Evolutionary conservation across 169 alveolate species (phyloP), one percentile per base, ranked within the genome.

Genomic region (Eimeria brunetti): DNA sequence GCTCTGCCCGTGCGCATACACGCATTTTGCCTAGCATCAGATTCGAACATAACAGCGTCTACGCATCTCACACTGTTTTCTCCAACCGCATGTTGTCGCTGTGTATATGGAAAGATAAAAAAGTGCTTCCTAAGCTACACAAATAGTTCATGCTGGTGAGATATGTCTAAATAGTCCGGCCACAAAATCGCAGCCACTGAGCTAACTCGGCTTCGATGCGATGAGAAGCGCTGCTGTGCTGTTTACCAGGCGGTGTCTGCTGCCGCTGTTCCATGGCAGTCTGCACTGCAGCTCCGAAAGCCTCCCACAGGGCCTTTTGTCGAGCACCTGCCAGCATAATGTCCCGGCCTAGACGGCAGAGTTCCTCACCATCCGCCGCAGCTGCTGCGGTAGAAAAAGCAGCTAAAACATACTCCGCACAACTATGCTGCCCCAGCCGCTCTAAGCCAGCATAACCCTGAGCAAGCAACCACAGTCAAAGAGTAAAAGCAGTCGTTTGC

Each of bases 111-210:
- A 69, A 12, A 60, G 14, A 67, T 0, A 30, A n/a, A 8, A 9
- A n/a, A 18, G 44, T 36, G n/a, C 51, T 30, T 69, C n/a, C 9
- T 30, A 69, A 36, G 30, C 0, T 69, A 24, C 9, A 51, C 80
- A 69, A 12, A 30, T 14, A 33, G 9, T 33, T 36, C 51, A 78
- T 27, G 49, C 64, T 12, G 90, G 76, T 83, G 30, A 12, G 51
- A 30, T n/a, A 46, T 20, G 73, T 41, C 49, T 85, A 62, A 24
- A 14, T 18, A 7, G 69, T 44, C 8, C 92, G 92, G 64, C 92
- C 92, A 62, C 81, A 85, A 85, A 85, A 85, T 69, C 80, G 92
- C 81, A 85, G 80, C 81, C 78, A 85, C 46, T 62, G 92, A 58
- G 11, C 6, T 14, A 85, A 20, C 71, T 60, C 92, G 22, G 80